Evolutionary conservation across 2,329 filamentous ascomycete species (phyloP).

Genomic region (Arthrobotrys entomopaga): DNA sequence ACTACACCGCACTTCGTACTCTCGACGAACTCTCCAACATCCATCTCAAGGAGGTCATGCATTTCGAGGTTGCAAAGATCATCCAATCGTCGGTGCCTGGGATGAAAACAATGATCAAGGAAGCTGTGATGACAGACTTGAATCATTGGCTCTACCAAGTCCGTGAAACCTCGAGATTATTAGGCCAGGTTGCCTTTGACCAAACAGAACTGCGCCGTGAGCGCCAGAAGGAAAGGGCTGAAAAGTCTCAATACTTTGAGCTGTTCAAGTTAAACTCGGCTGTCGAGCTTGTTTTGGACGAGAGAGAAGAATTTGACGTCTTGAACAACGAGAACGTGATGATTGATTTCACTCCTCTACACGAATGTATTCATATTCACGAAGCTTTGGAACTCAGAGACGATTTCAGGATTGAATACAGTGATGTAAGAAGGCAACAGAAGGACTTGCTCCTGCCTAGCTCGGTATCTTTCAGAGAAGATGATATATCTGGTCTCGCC

Average conservation of each 20-base stretch:
- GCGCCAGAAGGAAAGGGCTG: slow-evolving; percentile 82
- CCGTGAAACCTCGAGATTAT: slow-evolving; percentile 91
- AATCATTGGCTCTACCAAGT: slow-evolving; percentile 98
- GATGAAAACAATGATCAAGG: slow-evolving; percentile 90
- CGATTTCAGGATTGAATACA: slow-evolving; percentile 89
- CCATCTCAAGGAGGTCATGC: slow-evolving; percentile 90
- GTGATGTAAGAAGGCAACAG: slow-evolving; percentile 86
- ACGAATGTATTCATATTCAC: slow-evolving; percentile 95
- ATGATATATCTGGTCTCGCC: slow-evolving; percentile 80
- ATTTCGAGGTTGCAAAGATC: slow-evolving; percentile 92
- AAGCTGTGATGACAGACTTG: slow-evolving; percentile 94
- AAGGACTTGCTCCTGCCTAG: slow-evolving; percentile 87
- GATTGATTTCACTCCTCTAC: slow-evolving; percentile 92
- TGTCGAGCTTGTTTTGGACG: slow-evolving; percentile 93
- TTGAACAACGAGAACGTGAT: slow-evolving; percentile 94
- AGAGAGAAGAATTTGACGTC: slow-evolving; percentile 94
- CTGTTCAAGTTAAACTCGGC: slow-evolving; percentile 92
- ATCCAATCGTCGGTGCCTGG: slow-evolving; percentile 95
- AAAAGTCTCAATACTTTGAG: slow-evolving; percentile 77
- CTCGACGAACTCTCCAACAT: slow-evolving; percentile 96
- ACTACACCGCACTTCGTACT: slow-evolving; percentile 92
- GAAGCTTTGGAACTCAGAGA: slow-evolving; percentile 92
- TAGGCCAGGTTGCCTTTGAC: slow-evolving; percentile 96
- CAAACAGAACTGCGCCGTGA: slow-evolving; percentile 88
- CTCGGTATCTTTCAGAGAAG: slow-evolving; percentile 78